A percentile compares a stretch with the other conserved stretches of the same genome.
Conservation (phyloP, 345 rosid genomes). For the Salix koriyanagi region DNA sequence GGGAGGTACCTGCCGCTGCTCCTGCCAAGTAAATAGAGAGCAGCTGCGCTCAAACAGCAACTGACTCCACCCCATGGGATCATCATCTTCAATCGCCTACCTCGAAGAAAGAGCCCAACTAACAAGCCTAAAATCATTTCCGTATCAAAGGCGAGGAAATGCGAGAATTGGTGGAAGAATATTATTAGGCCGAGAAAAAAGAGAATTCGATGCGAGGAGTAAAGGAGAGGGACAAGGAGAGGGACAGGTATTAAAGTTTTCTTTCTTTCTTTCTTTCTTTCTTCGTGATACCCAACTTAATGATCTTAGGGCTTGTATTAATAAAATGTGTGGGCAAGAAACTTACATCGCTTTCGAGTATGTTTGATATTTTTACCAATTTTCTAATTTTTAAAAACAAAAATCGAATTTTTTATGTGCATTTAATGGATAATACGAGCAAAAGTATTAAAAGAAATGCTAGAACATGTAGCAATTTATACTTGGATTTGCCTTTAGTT, state of each 20-base stretch:
- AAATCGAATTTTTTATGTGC: too few relatives aligned
- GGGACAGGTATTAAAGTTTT: not conserved
- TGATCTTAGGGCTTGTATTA: not conserved
- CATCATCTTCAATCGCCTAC: conserved; percentile 28
- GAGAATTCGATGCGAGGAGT: conserved; percentile 36
- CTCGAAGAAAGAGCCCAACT: not conserved
- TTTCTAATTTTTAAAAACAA: too few relatives aligned
- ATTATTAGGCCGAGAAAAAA: not conserved
- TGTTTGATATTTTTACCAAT: too few relatives aligned
- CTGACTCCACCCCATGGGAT: conserved; percentile 86
- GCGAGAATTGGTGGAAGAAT: not conserved
- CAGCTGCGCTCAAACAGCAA: conserved; percentile 90
- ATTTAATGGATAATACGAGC: too few relatives aligned
- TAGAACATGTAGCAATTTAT: too few relatives aligned
- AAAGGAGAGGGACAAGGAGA: conserved; percentile 10
- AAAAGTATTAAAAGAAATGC: too few relatives aligned
- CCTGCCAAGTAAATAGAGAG: conserved; percentile 82
- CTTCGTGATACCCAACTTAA: not conserved
- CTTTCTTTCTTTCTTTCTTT: not conserved
- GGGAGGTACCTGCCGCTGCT: conserved; percentile 71
- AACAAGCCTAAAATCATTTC: not conserved
- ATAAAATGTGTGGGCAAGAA: too few relatives aligned
- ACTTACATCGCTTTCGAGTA: too few relatives aligned
- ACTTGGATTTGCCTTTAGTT: too few relatives aligned
- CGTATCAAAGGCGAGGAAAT: not conserved